Evolutionary conservation across 352 stramenopile genomes (phyloP).

Genomic region (Phytopythium vexans): DNA sequence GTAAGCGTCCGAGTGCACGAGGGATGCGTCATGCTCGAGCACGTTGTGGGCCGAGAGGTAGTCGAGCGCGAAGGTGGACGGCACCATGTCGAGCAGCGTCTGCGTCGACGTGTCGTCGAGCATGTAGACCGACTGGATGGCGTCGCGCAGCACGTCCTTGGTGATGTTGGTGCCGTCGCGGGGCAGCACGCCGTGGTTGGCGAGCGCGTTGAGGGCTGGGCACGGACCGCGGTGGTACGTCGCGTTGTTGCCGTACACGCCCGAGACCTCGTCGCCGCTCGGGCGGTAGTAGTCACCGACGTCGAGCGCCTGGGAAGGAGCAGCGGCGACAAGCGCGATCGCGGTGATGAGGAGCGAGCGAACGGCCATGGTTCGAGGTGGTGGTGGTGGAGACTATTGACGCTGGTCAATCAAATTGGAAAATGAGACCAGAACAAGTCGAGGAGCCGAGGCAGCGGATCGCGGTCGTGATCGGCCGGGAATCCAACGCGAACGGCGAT

Average conservation of each 20-base stretch:
- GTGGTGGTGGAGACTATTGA: slow-evolving; percentile 6
- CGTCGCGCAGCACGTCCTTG: slow-evolving; percentile 11
- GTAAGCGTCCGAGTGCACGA: slow-evolving; percentile 49
- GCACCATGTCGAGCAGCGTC: slow-evolving; percentile 17
- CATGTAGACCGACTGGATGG: slow-evolving; percentile 26
- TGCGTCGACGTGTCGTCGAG: slow-evolving; percentile 16
- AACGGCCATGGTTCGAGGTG: slow-evolving; percentile 10
- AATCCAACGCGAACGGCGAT: no score
- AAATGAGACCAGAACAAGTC: neutral
- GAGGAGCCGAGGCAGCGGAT: no score
- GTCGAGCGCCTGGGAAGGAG: slow-evolving; percentile 7
- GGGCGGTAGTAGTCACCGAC: slow-evolving; percentile 31
- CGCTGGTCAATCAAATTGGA: slow-evolving; percentile 7
- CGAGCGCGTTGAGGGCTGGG: slow-evolving; percentile 39
- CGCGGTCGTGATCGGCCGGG: no score
- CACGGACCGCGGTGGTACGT: slow-evolving; percentile 34
- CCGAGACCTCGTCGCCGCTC: slow-evolving; percentile 19
- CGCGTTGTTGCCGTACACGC: slow-evolving; percentile 18
- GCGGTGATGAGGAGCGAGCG: slow-evolving; percentile 8
- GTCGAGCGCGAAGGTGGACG: slow-evolving; percentile 21
- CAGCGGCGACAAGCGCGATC: slow-evolving; percentile 7
- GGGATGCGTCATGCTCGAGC: slow-evolving; percentile 42
- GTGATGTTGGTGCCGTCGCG: slow-evolving; percentile 43
- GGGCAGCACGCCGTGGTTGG: slow-evolving; percentile 50
- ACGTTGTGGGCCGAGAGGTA: slow-evolving; percentile 33